Conservation (phyloP, 2,329 filamentous ascomycete genomes). For the Sporothrix pseudoabietina region DNA sequence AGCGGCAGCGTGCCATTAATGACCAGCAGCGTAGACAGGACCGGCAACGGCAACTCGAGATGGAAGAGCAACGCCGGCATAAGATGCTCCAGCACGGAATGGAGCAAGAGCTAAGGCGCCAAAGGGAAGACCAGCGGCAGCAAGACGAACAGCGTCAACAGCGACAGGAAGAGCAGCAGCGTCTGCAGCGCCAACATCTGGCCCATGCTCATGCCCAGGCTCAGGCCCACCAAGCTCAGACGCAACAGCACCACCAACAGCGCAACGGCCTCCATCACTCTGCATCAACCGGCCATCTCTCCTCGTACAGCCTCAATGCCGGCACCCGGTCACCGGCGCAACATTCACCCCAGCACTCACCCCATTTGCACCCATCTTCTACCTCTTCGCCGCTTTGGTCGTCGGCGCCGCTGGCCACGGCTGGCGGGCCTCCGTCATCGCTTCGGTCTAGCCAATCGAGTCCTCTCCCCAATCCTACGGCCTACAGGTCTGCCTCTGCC, state of each 20-base stretch:
- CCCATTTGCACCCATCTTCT: not conserved
- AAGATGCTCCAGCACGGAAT: not conserved
- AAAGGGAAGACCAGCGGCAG: not conserved
- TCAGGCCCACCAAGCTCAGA: slow-evolving; percentile 15
- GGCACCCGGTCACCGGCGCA: not conserved
- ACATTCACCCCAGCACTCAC: slow-evolving; percentile 14
- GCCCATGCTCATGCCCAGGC: slow-evolving; percentile 3
- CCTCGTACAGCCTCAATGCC: not conserved
- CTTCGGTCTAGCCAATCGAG: not conserved
- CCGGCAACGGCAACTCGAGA: not conserved
- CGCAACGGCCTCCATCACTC: not conserved
- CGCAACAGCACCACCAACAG: slow-evolving; percentile 17
- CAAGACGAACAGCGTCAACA: slow-evolving; percentile 9
- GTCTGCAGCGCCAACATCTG: slow-evolving; percentile 17
- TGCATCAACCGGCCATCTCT: slow-evolving; percentile 3
- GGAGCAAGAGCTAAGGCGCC: not conserved
- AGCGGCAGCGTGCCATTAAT: not conserved
- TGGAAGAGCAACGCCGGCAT: not conserved
- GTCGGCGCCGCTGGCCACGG: not conserved
- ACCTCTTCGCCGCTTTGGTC: slow-evolving; percentile 1
- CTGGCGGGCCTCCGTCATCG: not conserved
- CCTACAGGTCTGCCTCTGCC: not conserved
- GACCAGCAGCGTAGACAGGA: slow-evolving; percentile 9
- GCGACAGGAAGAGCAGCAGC: slow-evolving; percentile 19
- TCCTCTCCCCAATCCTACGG: not conserved